Percentiles rank a stretch among this genome's conserved stretches.
These are phyloP conservation scores for Ustilago curta DNA, from an alignment of 1,284 basidiomycete genomes.

Conservation along the genomic window DNA sequence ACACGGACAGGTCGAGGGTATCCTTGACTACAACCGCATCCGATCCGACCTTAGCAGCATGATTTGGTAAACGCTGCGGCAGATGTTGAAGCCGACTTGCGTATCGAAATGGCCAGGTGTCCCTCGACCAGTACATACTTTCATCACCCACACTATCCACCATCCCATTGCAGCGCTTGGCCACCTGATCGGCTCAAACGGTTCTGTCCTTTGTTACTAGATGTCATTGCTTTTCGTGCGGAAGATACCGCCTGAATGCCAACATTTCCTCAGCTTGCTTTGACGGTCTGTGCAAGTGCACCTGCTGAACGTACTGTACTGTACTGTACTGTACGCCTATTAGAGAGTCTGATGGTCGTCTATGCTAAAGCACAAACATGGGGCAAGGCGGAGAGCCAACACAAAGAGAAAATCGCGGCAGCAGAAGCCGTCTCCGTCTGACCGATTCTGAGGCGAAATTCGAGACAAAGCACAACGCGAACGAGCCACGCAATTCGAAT, in stretches of 20 bases:
- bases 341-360: no score
- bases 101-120: neutral
- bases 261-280: slow-evolving; percentile 25
- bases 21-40: slow-evolving; percentile 73
- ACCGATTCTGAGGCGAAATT: neutral
- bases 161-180: slow-evolving; percentile 6
- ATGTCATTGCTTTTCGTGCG: slow-evolving; percentile 36
- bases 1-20: slow-evolving; percentile 75
- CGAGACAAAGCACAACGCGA: slow-evolving; percentile 4
- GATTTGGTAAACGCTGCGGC: slow-evolving; percentile 60
- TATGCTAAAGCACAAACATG: no score
- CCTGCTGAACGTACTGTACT: no score
- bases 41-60: slow-evolving; percentile 69
- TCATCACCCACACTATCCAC: slow-evolving; percentile 6
- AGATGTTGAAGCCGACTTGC: neutral
- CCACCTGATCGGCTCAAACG: slow-evolving; percentile 1
- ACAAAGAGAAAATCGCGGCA: neutral
- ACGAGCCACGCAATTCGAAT: slow-evolving; percentile 14
- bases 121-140: slow-evolving; percentile 1
- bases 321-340: no score
- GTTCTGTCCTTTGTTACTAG: slow-evolving; percentile 13
- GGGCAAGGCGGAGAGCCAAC: neutral
- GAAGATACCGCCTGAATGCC: slow-evolving; percentile 37
- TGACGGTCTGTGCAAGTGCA: neutral
- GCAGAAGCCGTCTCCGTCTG: neutral